These are phyloP conservation scores for Nemania diffusa DNA, from an alignment of 2,329 filamentous ascomycete species.

Conservation along the genomic window DNA sequence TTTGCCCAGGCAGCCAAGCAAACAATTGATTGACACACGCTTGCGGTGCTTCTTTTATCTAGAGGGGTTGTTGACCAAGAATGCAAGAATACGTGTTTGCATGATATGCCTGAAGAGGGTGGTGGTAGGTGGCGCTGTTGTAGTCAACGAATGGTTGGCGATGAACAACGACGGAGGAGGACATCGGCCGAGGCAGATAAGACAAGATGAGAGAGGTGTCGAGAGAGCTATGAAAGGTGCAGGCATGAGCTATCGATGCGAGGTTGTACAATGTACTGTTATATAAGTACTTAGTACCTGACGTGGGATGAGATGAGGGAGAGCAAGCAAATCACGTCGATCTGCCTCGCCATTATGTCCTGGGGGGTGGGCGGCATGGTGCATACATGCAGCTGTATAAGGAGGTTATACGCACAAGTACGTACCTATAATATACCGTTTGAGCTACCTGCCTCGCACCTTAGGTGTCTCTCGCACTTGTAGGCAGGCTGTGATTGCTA, in stretches of 20 bases:
- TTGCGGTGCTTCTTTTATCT: neutral
- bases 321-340: neutral
- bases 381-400: neutral
- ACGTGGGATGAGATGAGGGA: neutral
- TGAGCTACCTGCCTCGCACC: too few species aligned
- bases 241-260: neutral
- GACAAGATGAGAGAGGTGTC: neutral
- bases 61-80: neutral
- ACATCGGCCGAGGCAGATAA: neutral
- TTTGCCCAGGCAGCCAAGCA: neutral
- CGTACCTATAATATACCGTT: neutral
- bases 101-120: neutral
- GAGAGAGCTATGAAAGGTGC: neutral
- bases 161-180: neutral
- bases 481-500: neutral
- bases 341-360: neutral
- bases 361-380: neutral
- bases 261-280: conserved; percentile 10
- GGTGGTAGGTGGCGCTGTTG: neutral
- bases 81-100: neutral
- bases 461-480: too few species aligned
- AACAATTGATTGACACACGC: neutral
- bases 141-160: neutral
- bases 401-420: neutral
- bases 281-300: neutral